phyloP scores from a whole-genome alignment of 2,329 filamentous ascomycete species.

The Pestalotiopsis sp. region DNA sequence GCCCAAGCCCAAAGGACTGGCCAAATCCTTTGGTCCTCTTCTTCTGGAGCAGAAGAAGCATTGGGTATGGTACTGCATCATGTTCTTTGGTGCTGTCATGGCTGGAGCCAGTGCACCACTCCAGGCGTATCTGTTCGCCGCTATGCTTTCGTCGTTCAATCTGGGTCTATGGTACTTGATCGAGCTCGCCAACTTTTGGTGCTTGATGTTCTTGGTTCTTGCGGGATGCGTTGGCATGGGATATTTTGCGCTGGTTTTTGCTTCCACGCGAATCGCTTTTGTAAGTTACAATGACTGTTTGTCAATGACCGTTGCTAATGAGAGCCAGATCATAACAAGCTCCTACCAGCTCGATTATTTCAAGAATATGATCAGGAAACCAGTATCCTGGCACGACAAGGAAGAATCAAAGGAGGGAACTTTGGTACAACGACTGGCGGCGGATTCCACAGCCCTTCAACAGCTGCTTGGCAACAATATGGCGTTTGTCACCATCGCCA shows the following conservation, averaged over 20 bases:
- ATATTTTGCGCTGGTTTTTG: slow-evolving; percentile 54
- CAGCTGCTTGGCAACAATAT: slow-evolving; percentile 66
- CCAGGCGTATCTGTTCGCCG: slow-evolving; percentile 59
- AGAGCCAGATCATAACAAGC: slow-evolving; percentile 47
- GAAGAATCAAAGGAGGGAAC: slow-evolving; percentile 62
- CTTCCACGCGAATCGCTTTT: slow-evolving; percentile 49
- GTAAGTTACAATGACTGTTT: slow-evolving; percentile 21
- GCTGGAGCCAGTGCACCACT: slow-evolving; percentile 48
- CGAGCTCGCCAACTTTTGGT: slow-evolving; percentile 56
- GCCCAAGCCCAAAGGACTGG: slow-evolving; percentile 23
- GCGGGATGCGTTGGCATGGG: slow-evolving; percentile 54
- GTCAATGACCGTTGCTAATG: neutral
- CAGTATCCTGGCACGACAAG: slow-evolving; percentile 62
- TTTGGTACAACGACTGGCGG: slow-evolving; percentile 56
- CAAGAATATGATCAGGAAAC: slow-evolving; percentile 57
- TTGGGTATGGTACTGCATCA: slow-evolving; percentile 29
- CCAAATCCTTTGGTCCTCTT: slow-evolving; percentile 30
- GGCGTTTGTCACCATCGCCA: slow-evolving; percentile 62
- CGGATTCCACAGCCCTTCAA: slow-evolving; percentile 61
- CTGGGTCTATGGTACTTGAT: slow-evolving; percentile 26
- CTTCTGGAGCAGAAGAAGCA: slow-evolving; percentile 30
- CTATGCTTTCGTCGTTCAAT: slow-evolving; percentile 44
- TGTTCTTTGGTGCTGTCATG: slow-evolving; percentile 32
- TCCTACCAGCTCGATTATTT: slow-evolving; percentile 64
- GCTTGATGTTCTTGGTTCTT: slow-evolving; percentile 65